Evolutionary conservation across 106 monocot genomes (phyloP).

Genomic region (Ottelia alismoides): DNA sequence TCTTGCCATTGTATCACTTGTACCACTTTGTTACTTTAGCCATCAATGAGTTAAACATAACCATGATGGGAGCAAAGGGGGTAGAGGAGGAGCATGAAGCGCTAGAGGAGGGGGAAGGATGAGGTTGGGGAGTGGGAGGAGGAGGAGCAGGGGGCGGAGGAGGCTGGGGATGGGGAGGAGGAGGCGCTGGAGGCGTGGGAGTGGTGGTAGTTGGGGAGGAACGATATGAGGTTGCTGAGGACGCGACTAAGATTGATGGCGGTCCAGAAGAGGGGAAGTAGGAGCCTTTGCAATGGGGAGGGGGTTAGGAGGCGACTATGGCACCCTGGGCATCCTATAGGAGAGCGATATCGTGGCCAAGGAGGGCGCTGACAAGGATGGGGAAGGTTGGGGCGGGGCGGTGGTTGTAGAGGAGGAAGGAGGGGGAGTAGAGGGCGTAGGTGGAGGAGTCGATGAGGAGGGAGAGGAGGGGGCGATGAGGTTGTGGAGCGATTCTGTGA

Average conservation of each 20-base stretch:
- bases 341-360: conserved; percentile 74
- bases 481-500: conserved; percentile 80
- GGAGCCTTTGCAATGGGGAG: conserved; percentile 39
- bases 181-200: conserved; percentile 50
- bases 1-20: too few relatives aligned
- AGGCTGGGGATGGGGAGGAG: conserved; percentile 78
- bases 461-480: conserved; percentile 79
- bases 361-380: conserved; percentile 56
- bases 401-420: conserved; percentile 95
- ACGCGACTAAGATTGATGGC: conserved; percentile 94
- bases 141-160: conserved; percentile 76
- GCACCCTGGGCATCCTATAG: conserved; percentile 90
- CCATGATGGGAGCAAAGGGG: too few relatives aligned
- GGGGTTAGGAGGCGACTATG: conserved; percentile 87
- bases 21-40: too few relatives aligned
- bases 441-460: conserved; percentile 73
- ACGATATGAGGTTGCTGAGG: conserved; percentile 81
- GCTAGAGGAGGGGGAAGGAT: conserved; percentile 81
- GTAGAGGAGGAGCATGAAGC: too few relatives aligned
- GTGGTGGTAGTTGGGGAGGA: conserved; percentile 68
- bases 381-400: conserved; percentile 45
- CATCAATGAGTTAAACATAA: too few relatives aligned
- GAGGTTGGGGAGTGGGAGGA: conserved; percentile 52
- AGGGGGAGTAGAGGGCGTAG: conserved; percentile 80
- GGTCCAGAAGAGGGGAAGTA: conserved; percentile 88